These are phyloP conservation scores for Aspergillus pseudonomiae DNA, from an alignment of 2,329 filamentous ascomycete species.

Conservation along the genomic window DNA sequence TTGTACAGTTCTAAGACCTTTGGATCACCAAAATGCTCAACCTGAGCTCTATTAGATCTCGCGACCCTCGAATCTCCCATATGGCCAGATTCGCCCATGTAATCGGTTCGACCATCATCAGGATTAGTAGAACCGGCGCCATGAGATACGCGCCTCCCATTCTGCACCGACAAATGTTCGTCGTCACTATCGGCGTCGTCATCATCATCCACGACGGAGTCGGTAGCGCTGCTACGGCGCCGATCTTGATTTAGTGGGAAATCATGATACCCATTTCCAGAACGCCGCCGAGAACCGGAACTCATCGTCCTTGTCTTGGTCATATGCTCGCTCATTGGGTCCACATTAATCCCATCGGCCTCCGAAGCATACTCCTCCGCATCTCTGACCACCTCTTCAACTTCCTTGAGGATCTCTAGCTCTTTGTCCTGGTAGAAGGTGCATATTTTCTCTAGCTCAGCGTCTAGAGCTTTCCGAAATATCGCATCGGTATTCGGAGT, in stretches of 20 bases:
- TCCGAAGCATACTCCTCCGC: conserved; percentile 69
- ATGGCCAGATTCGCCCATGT: conserved; percentile 40
- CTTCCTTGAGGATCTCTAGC: conserved; percentile 79
- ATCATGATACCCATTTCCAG: conserved; percentile 57
- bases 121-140: conserved; percentile 30
- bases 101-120: conserved; percentile 34
- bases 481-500: conserved; percentile 73
- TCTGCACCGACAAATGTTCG: conserved; percentile 46
- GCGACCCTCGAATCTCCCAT: conserved; percentile 26
- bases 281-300: conserved; percentile 46
- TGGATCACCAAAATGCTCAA: conserved; percentile 75
- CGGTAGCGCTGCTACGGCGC: conserved; percentile 48
- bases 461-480: conserved; percentile 79
- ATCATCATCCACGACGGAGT: conserved; percentile 56
- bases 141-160: conserved; percentile 25
- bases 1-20: conserved; percentile 72
- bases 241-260: conserved; percentile 51
- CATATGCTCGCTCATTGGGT: conserved; percentile 45
- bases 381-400: conserved; percentile 75
- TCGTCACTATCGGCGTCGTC: conserved; percentile 60
- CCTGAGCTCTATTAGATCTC: conserved; percentile 46
- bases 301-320: conserved; percentile 45
- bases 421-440: conserved; percentile 92
- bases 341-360: conserved; percentile 47
- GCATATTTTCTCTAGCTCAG: conserved; percentile 90